Evolutionary conservation across 768 basidiomycete genomes (phyloP).

Genomic region (Kwoniella sp.): DNA sequence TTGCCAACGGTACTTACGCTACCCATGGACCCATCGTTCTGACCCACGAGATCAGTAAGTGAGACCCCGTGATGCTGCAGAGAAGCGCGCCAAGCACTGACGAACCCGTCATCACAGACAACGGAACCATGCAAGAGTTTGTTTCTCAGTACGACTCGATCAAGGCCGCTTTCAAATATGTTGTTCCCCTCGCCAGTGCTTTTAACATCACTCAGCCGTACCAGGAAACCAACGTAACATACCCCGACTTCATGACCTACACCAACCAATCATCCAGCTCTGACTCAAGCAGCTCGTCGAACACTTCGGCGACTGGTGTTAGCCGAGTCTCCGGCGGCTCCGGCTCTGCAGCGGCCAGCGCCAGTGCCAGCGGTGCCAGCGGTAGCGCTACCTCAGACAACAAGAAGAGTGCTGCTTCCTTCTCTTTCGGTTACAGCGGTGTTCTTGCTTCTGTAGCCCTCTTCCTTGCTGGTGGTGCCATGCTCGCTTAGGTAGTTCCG

Average conservation of each 20-base stretch:
- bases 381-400: background rate
- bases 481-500: background rate
- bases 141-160: slow-evolving; percentile 39
- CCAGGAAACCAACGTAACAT: slow-evolving; percentile 46
- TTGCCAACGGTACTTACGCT: slow-evolving; percentile 45
- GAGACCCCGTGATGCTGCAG: too few relatives aligned
- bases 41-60: slow-evolving; percentile 52
- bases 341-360: background rate
- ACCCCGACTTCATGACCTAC: slow-evolving; percentile 39
- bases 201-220: slow-evolving; percentile 54
- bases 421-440: background rate
- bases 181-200: slow-evolving; percentile 50
- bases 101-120: slow-evolving; percentile 44
- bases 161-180: slow-evolving; percentile 43
- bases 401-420: background rate
- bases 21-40: slow-evolving; percentile 52
- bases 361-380: background rate
- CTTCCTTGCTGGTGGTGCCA: background rate
- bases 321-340: background rate
- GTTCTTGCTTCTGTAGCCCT: background rate
- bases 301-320: background rate
- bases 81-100: too few relatives aligned
- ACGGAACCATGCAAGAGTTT: slow-evolving; percentile 54
- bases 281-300: background rate
- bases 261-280: slow-evolving; percentile 17